Evolutionary conservation across 2,329 filamentous ascomycete species (phyloP), one percentile per base, ranked within the genome.

Genomic region (Lecanoromycetidae sp.): DNA sequence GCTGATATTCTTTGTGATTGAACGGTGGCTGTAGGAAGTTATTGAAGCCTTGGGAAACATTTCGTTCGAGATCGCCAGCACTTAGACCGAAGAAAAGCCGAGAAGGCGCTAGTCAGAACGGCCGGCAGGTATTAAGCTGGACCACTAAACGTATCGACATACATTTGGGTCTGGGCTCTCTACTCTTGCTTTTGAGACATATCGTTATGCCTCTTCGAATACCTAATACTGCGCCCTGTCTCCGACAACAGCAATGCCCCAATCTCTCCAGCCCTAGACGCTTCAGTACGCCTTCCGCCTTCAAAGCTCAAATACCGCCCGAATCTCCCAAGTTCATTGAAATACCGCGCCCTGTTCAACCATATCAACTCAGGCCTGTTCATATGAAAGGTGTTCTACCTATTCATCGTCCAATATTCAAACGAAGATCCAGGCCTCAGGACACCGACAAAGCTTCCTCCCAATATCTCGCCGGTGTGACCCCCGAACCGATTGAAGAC

Each of bases 281-380:
- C 46, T 75, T 74, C 58, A 66, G 68, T 53, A 69, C 70, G 20
- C 67, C 72, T 13, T 40, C 67, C 15, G 36, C 62, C n/a, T 56
- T 58, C 48, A 61, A 59, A 40, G 66, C 44, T 34, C 41, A 66
- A 41, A 71, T 88, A 54, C 82, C 82, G 15, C 90, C 91, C 40
- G 85, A 95, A 62, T 94, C 87, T 29, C 90, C 91, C 38, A 76
- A 77, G 54, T 96, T 84, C 70, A 84, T 96, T 66, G 79, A 86
- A 55, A 71, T 95, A 46, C 90, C 88, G 39, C 72, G 74, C 56
- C 76, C 84, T 40, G 75, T 79, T n/a, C 87, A 94, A 62, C 78
- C 81, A 42, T 72, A 76, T n/a, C 87, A 94, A 62, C 78, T 81
- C 40, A 73, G 76, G 15, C 64, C 68, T 34, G 65, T 68, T 3